Conservation (phyloP, 1,284 basidiomycete species). For the Prillingera fragicola region DNA sequence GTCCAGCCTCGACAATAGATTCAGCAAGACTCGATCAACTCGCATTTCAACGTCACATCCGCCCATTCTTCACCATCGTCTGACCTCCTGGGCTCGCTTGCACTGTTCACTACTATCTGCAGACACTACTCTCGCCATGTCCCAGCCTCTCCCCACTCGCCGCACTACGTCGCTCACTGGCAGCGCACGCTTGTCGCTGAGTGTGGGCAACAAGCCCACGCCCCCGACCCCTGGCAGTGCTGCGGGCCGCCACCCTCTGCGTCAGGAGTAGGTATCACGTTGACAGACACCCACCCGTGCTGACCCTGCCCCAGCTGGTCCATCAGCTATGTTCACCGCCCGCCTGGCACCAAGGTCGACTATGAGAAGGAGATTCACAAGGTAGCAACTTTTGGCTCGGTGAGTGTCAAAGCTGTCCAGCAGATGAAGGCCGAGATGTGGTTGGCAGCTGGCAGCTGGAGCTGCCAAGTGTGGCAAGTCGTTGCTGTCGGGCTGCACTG, state of each 20-base stretch:
- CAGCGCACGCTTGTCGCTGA: slow-evolving; percentile 39
- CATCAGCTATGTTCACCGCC: slow-evolving; percentile 47
- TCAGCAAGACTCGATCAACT: too few relatives aligned
- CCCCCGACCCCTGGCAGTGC: slow-evolving; percentile 9
- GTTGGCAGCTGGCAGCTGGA: too few relatives aligned
- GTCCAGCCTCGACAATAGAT: too few relatives aligned
- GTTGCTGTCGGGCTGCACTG: background rate
- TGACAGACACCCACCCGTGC: background rate
- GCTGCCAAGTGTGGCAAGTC: too few relatives aligned
- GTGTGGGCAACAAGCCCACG: slow-evolving; percentile 30
- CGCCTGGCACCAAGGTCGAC: slow-evolving; percentile 47
- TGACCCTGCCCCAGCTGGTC: slow-evolving; percentile 40
- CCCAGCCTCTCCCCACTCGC: slow-evolving; percentile 16
- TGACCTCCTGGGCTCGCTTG: too few relatives aligned
- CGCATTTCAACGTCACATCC: too few relatives aligned
- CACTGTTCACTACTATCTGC: too few relatives aligned
- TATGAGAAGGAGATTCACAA: slow-evolving; percentile 49
- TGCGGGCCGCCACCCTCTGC: slow-evolving; percentile 40
- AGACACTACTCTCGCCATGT: slow-evolving; percentile 10
- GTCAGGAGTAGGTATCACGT: slow-evolving; percentile 42
- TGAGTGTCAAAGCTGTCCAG: slow-evolving; percentile 15
- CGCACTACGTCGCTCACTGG: slow-evolving; percentile 38
- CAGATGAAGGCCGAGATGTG: too few relatives aligned
- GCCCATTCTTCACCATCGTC: too few relatives aligned
- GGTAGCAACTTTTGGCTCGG: slow-evolving; percentile 49